phyloP scores from a whole-genome alignment of 371 early-diverging fungal species.

The Rhizopus arrhizus region DNA sequence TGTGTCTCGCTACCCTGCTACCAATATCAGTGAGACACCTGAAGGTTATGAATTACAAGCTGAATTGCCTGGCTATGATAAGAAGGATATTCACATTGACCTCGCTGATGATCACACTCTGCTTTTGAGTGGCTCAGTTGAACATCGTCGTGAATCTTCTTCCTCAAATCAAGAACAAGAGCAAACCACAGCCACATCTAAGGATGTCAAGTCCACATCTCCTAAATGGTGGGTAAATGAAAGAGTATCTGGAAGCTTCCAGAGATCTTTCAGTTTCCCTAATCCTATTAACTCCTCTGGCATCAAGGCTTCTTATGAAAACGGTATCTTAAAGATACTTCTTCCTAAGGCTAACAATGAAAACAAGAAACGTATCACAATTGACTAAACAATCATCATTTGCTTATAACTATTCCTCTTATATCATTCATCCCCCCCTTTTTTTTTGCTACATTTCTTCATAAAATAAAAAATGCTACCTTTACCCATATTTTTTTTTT shows the following conservation, averaged over 20 bases:
- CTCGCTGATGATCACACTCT: slow-evolving; percentile 33
- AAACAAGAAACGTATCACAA: background rate
- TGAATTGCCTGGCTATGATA: slow-evolving; percentile 42
- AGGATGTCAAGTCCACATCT: background rate
- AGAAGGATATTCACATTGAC: slow-evolving; percentile 42
- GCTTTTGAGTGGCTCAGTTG: slow-evolving; percentile 30
- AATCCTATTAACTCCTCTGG: slow-evolving; percentile 16
- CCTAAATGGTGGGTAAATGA: slow-evolving; percentile 23
- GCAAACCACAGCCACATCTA: too few relatives aligned
- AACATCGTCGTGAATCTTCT: slow-evolving; percentile 4
- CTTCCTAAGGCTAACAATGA: slow-evolving; percentile 24
- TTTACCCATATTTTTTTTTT: too few relatives aligned
- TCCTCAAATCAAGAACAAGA: too few relatives aligned
- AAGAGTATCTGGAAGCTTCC: slow-evolving; percentile 22
- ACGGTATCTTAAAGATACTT: slow-evolving; percentile 29
- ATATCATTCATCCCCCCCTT: too few relatives aligned
- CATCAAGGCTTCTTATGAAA: slow-evolving; percentile 30
- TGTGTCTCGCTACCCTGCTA: slow-evolving; percentile 28
- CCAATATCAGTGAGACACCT: slow-evolving; percentile 28
- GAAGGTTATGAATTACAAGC: slow-evolving; percentile 36
- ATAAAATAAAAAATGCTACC: too few relatives aligned
- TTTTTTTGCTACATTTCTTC: too few relatives aligned
- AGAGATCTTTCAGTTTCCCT: slow-evolving; percentile 30
- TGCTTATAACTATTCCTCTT: too few relatives aligned
- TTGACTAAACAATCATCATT: too few relatives aligned